phyloP scores from a whole-genome alignment of 129 eudicot species.

The Dittrichia graveolens region DNA sequence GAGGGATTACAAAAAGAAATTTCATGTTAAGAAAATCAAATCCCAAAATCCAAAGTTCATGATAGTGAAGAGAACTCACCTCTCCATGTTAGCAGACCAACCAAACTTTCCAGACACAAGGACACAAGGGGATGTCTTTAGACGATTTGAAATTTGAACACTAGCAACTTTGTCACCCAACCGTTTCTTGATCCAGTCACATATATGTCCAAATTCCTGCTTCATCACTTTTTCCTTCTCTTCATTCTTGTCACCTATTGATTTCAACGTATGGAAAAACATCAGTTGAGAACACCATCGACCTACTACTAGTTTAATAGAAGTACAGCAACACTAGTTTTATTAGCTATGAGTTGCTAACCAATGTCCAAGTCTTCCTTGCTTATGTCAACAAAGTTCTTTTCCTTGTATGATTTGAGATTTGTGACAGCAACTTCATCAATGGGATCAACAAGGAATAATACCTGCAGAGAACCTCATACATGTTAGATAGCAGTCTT shows the following conservation, averaged over 20 bases:
- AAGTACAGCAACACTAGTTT: neutral
- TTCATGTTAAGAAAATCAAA: neutral
- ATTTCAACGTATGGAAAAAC: neutral
- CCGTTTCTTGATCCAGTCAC: slow-evolving; percentile 48
- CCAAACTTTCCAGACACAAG: slow-evolving; percentile 94
- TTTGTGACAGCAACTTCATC: slow-evolving; percentile 89
- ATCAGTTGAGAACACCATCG: neutral
- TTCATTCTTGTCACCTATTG: slow-evolving; percentile 54
- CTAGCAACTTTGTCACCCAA: slow-evolving; percentile 89
- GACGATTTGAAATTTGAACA: slow-evolving; percentile 86
- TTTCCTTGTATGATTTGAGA: slow-evolving; percentile 78
- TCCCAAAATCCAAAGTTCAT: too few species aligned
- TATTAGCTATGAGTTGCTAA: slow-evolving; percentile 24
- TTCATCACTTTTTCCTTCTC: slow-evolving; percentile 72
- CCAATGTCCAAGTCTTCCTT: slow-evolving; percentile 93
- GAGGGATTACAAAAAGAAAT: slow-evolving; percentile 21
- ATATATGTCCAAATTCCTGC: slow-evolving; percentile 61
- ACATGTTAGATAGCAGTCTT: neutral
- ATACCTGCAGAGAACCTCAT: slow-evolving; percentile 52
- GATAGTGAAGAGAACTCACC: slow-evolving; percentile 34
- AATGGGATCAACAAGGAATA: slow-evolving; percentile 85
- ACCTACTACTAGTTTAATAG: neutral
- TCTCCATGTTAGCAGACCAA: slow-evolving; percentile 99
- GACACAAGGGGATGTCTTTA: slow-evolving; percentile 91
- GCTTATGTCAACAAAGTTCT: slow-evolving; percentile 85